Base-by-base conservation (phyloP, 2,329 filamentous ascomycete species). In the Leptodontidium sp. region DNA sequence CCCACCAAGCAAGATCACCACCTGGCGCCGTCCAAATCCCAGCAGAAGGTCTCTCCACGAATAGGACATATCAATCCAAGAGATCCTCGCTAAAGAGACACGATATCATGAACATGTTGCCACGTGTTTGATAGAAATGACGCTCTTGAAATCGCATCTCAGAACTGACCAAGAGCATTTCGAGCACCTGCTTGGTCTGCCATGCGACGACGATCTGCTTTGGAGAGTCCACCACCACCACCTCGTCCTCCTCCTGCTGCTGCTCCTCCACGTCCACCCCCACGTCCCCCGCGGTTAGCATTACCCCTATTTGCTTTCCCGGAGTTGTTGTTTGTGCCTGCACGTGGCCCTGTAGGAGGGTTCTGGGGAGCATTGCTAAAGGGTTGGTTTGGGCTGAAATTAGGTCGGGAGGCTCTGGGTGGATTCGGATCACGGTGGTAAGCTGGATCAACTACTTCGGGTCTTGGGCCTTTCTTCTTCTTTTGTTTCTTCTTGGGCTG, bases 371-470 rank as follows among this genome's bases (percentile, higher is more conserved):
- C 7, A 17, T 26, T 43, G 21, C 26, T 17, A n/a, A 59, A 43
- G 11, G n/a, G n/a, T 8, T 15, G 24, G 5, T 26, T n/a, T 1
- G 14, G 15, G 5, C 35, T 9, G 26, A 62, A 62, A 7, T 62
- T 17, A 14, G 59, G 59, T 21, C 59, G 59, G 26, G 59, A 62
- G 15, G 40, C 59, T 50, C 59, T 62, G 1, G 24, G 59, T 21
- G 43, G 43, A 8, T 62, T 62, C n/a, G 26, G 43, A 35, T 49
- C 17, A 3, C 59, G 40, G 8, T 32, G 24, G 29, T 49, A 62
- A 2, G 2, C 4, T 7, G 59, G 26, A n/a, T 24, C 57, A 15
- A 12, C 32, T 2, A 29, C 45, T 50, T 50, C 3, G 11, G 40
- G 15, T 5, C 32, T 12, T 15, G 11, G 12, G 9, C 17, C 29